These are phyloP conservation scores for Didymella sp. DNA, from an alignment of 2,329 filamentous ascomycete species.

Conservation along the genomic window DNA sequence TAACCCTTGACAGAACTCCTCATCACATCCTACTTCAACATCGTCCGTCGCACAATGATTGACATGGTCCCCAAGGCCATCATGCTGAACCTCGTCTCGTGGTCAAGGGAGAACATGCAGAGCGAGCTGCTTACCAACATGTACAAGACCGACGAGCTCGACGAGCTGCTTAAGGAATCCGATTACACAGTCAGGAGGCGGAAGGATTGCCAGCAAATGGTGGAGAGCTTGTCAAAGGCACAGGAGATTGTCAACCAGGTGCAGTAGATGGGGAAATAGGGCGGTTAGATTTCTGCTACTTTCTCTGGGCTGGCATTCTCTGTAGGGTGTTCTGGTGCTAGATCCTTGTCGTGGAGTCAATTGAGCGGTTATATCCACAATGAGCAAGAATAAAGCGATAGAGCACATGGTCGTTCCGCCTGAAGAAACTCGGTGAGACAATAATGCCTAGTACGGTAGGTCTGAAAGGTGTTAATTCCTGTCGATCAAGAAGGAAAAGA, in stretches of 20 bases:
- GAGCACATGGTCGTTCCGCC: not conserved
- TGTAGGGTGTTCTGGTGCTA: conserved; percentile 32
- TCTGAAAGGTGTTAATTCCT: not conserved
- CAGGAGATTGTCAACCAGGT: conserved; percentile 93
- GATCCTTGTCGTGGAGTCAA: conserved; percentile 22
- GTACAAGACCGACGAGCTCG: conserved; percentile 89
- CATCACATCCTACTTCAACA: conserved; percentile 97
- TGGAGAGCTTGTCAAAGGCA: conserved; percentile 86
- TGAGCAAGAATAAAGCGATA: not conserved
- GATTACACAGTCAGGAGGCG: conserved; percentile 93
- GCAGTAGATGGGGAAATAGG: conserved; percentile 34
- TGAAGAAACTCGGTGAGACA: not conserved
- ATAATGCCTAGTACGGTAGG: not conserved
- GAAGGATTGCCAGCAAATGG: conserved; percentile 99
- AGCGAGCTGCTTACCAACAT: conserved; percentile 95
- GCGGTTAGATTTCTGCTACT: conserved; percentile 22
- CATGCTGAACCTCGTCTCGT: conserved; percentile 96
- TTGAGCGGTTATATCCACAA: conserved; percentile 19
- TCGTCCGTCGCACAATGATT: conserved; percentile 97
- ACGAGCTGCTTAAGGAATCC: conserved; percentile 95
- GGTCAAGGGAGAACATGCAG: conserved; percentile 98
- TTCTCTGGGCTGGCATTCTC: conserved; percentile 28
- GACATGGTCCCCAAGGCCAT: conserved; percentile 99
- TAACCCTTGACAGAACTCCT: conserved; percentile 72
- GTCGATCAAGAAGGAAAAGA: not conserved